These are phyloP conservation scores for Platanthera zijinensis DNA, from an alignment of 106 monocot genomes.

Conservation along the genomic window DNA sequence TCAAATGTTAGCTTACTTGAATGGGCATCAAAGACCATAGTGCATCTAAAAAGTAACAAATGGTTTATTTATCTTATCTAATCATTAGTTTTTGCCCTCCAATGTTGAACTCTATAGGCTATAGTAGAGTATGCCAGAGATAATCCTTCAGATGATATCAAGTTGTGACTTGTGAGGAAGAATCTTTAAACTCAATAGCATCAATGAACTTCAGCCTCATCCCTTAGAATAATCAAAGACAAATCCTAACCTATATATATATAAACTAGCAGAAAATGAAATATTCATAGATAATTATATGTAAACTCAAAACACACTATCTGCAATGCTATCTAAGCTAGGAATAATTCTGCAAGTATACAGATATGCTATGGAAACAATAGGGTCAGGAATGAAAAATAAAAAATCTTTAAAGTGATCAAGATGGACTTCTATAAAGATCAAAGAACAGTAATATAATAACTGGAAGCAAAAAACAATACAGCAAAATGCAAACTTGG, in stretches of 20 bases:
- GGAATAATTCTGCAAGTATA: no score
- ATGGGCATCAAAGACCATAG: background rate
- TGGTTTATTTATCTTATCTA: background rate
- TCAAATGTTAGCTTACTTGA: background rate
- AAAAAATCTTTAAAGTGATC: background rate
- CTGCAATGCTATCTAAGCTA: no score
- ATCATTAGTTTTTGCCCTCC: background rate
- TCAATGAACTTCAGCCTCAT: background rate
- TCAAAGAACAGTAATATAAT: no score
- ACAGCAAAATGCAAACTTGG: no score
- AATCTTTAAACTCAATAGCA: background rate
- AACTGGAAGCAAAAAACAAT: no score
- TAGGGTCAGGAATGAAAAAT: background rate
- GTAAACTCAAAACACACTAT: background rate
- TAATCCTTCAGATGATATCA: background rate
- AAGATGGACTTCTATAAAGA: background rate
- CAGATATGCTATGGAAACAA: no score
- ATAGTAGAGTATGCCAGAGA: background rate
- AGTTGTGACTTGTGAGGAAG: background rate
- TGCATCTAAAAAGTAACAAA: background rate
- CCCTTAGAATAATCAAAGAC: background rate
- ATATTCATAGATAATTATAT: background rate
- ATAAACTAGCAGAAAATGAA: background rate
- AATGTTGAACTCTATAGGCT: background rate
- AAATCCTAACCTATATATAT: background rate